A percentile compares a stretch with the other conserved stretches of the same genome.
Evolutionary conservation across 805 yeast species (phyloP).

Genomic region (Suhomyces prunicola): DNA sequence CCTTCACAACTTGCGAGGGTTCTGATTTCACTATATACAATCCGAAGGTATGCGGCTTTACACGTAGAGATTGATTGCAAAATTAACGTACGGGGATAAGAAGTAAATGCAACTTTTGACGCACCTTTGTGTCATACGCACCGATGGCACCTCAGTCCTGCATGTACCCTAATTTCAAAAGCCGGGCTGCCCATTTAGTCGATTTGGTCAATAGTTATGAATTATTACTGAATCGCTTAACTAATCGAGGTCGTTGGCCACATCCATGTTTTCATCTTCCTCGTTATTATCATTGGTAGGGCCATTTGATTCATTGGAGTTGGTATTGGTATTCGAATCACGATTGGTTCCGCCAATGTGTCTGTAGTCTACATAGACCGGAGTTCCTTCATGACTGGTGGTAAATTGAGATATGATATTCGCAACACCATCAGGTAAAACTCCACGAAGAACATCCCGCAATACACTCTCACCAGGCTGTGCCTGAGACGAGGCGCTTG

Average conservation of each 20-base stretch:
- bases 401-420: constrained; percentile 10
- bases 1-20: background rate
- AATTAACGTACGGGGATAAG: background rate
- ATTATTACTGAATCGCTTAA: background rate
- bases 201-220: background rate
- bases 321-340: background rate
- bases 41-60: background rate
- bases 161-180: background rate
- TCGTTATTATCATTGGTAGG: background rate
- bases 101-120: background rate
- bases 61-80: background rate
- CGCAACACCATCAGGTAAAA: constrained; percentile 11
- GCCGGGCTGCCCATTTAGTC: background rate
- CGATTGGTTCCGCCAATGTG: background rate
- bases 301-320: background rate
- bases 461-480: background rate
- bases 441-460: constrained; percentile 9
- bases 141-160: background rate
- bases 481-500: constrained; percentile 1
- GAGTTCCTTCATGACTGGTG: constrained; percentile 1
- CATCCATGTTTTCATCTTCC: constrained; percentile 1
- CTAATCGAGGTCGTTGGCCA: constrained; percentile 2
- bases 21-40: background rate
- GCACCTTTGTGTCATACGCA: background rate
- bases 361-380: constrained; percentile 7